Percentiles rank a stretch among this genome's conserved stretches.
phyloP scores from a whole-genome alignment of 768 basidiomycete species.

The Naematelia encephala region DNA sequence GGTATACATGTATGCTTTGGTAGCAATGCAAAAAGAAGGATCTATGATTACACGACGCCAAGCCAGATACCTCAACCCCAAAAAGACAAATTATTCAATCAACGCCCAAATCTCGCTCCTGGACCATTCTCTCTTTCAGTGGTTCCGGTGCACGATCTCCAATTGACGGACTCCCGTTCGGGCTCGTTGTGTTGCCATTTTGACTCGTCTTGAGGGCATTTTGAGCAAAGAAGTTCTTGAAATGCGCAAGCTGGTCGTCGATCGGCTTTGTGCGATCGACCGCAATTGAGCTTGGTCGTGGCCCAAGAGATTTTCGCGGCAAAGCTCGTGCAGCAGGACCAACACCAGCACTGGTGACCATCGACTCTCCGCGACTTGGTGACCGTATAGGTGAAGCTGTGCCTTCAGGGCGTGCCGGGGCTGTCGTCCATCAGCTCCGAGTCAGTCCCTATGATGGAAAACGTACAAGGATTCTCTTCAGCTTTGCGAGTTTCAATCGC shows the following conservation, averaged over 20 bases:
- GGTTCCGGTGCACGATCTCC: background rate
- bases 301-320: constrained; percentile 28
- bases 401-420: constrained; percentile 20
- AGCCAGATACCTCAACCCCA: background rate
- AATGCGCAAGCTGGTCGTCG: constrained; percentile 38
- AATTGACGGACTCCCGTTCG: background rate
- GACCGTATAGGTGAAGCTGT: constrained; percentile 20
- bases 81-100: background rate
- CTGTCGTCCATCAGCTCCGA: too few species aligned
- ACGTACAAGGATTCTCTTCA: background rate
- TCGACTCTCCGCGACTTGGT: constrained; percentile 16
- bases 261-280: constrained; percentile 33
- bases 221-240: constrained; percentile 34
- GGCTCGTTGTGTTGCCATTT: background rate
- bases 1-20: background rate
- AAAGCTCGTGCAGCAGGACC: background rate
- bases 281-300: constrained; percentile 31
- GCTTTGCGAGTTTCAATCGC: constrained; percentile 29
- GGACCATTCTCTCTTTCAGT: background rate
- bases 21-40: background rate
- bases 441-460: constrained; percentile 5
- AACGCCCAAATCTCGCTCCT: background rate
- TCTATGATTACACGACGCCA: background rate
- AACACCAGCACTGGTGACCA: background rate
- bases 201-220: background rate